Base-by-base conservation (phyloP, 2,329 filamentous ascomycete genomes). In the Ophiostoma piceae region DNA sequence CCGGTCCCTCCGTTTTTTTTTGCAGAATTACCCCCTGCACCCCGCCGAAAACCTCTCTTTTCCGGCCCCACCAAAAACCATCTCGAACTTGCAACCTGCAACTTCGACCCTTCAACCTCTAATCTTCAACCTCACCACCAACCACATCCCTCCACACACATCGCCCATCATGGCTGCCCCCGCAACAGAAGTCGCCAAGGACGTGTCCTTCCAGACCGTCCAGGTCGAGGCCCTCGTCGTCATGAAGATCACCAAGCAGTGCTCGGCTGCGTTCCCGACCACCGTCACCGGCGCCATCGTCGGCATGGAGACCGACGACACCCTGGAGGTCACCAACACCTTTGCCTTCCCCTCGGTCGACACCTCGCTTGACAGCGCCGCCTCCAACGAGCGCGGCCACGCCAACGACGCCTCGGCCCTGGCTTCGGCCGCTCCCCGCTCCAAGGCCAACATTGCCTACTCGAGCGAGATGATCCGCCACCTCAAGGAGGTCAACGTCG, bases 201-300 rank as follows among this genome's bases (percentile, higher is more conserved):
- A 92, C 79, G 82, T 82, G 79, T 87, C 91, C 80, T 86, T 96
- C 82, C 64, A 90, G 85, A 87, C 92, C 81, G 92, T 97, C 77
- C 92, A 96, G 84, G 90, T 98, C 78, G 94, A 97, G 85, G 92
- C 94, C 77, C 85, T 98, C 85, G 94, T 96, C 77, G 92, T 96
- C 76, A 94, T 97, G 91, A 97, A 97, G 85, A 94, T 98, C 79
- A 94, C 96, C 81, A 97, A 96, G 83, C 94, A 97, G 84, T 92
- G 92, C 83, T 90, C 92, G 71, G 87, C 91, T 76, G 86, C 87
- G 69, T 97, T 97, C 83, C 94, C 94, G 67, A 94, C 92, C 68
- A 89, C 89, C 70, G 92, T 93, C 70, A 97, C 94, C 70, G 94
- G 94, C 73, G 92, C 91, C 73, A 87, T 97, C 72, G 93, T 97